phyloP scores from a whole-genome alignment of 2,329 filamentous ascomycete species.

The Fusarium temperatum region DNA sequence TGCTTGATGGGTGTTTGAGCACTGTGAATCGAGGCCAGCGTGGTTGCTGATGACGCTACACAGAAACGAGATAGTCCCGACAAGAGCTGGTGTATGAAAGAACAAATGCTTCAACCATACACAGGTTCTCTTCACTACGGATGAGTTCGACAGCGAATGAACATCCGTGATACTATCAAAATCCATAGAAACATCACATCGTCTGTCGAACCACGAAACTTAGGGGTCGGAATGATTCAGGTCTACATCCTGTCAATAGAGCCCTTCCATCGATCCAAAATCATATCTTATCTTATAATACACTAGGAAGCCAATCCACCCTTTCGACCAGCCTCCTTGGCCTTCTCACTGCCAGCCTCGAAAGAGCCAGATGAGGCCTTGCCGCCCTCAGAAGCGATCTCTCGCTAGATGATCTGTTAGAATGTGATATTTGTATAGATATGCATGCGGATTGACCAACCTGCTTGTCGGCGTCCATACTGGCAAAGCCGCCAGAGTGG shows the following conservation, averaged over 20 bases:
- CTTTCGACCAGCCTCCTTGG: slow-evolving; percentile 63
- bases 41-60: no score
- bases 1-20: not conserved
- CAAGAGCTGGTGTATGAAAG: not conserved
- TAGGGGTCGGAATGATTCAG: not conserved
- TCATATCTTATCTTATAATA: not conserved
- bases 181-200: not conserved
- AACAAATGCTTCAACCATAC: not conserved
- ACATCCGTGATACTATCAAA: no score
- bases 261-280: not conserved
- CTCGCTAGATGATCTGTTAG: slow-evolving; percentile 42
- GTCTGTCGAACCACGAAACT: no score
- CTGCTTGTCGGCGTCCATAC: slow-evolving; percentile 54
- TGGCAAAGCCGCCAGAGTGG: slow-evolving; percentile 51
- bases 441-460: slow-evolving; percentile 43
- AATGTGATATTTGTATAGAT: not conserved
- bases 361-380: slow-evolving; percentile 64
- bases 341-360: slow-evolving; percentile 60
- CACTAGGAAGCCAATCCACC: slow-evolving; percentile 50
- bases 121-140: no score
- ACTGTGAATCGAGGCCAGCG: not conserved
- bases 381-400: slow-evolving; percentile 65
- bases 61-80: no score
- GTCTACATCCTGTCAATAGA: not conserved
- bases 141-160: not conserved